Base-by-base conservation (phyloP, 768 basidiomycete species). In the Dacryopinax primogenitus region DNA sequence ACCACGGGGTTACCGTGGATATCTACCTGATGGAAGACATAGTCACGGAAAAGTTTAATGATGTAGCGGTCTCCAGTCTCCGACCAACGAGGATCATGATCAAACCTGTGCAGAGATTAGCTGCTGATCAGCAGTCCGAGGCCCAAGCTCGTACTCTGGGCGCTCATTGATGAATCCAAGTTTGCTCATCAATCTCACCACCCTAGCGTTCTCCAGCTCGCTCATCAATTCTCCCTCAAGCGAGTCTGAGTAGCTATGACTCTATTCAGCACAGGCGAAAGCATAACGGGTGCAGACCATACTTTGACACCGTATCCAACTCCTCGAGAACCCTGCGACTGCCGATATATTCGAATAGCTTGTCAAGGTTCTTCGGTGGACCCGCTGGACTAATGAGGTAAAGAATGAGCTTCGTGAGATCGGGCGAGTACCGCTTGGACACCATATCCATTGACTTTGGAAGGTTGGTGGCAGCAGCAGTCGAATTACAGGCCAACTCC, bases 101-200 rank as follows among this genome's bases (percentile, higher is more conserved):
- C 88, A 70, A 96, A 96, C 70, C 92, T 94, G 62, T 0, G 3
- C 9, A 1, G 26, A 51, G 15, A 4, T 64, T n/a, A 58, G 44
- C 30, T 21, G 18, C 62, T 37, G n/a, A 12, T 26, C 21, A 58
- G 33, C 35, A 36, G 37, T n/a, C 65, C n/a, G 47, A 33, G 61
- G 51, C 67, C n/a, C 26, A 13, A 63, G 18, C 4, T 82, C 90
- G 64, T 72, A 97, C 92, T 98, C 96, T 1, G 96, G 95, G n/a
- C 96, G 82, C 73, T 99, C 96, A 73, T 98, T 98, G 78, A 99
- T 97, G 75, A 99, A 98, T 0, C 92, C 92, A 70, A 99, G 87
- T 77, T 98, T 99, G 74, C 86, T 86, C 67, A 98, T 77, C 62
- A 98, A 75, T 61, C 96, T 81, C 33, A 97, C 88, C 11, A 98